A percentile compares a stretch with the other conserved stretches of the same genome.
Conservation (phyloP, 1,284 basidiomycete genomes). For the Ganoderma sinense region DNA sequence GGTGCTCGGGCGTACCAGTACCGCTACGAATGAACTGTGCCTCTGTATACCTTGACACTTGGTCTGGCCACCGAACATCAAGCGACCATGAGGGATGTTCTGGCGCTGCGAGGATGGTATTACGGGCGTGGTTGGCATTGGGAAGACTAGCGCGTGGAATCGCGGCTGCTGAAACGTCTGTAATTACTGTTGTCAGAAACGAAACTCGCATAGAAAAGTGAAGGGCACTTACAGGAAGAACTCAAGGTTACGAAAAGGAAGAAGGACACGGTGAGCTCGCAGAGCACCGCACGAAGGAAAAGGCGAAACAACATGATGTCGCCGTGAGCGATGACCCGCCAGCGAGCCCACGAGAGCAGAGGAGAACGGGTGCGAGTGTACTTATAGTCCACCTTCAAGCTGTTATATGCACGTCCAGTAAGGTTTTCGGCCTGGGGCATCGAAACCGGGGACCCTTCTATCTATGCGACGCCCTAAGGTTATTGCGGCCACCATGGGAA, state of each 20-base stretch:
- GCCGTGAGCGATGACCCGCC: neutral
- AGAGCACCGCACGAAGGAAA: neutral
- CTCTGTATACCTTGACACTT: neutral
- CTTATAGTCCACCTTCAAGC: neutral
- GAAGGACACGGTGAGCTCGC: neutral
- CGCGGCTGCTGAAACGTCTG: neutral
- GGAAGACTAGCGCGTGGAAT: no score
- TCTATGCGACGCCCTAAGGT: neutral
- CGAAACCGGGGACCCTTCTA: no score
- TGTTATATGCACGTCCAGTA: neutral
- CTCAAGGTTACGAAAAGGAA: neutral
- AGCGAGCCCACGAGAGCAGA: neutral
- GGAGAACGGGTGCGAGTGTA: neutral
- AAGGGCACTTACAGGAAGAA: neutral
- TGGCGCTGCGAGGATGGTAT: neutral
- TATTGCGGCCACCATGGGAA: neutral
- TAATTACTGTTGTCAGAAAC: neutral
- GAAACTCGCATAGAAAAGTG: neutral
- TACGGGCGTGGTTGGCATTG: no score
- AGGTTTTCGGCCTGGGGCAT: no score
- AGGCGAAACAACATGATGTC: neutral
- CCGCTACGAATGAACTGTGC: neutral
- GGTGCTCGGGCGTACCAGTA: neutral
- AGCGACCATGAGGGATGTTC: neutral
- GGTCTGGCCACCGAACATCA: neutral